These are phyloP conservation scores for Saccharomycopsis synnaedendra DNA, from an alignment of 805 yeast genomes.

Conservation along the genomic window DNA sequence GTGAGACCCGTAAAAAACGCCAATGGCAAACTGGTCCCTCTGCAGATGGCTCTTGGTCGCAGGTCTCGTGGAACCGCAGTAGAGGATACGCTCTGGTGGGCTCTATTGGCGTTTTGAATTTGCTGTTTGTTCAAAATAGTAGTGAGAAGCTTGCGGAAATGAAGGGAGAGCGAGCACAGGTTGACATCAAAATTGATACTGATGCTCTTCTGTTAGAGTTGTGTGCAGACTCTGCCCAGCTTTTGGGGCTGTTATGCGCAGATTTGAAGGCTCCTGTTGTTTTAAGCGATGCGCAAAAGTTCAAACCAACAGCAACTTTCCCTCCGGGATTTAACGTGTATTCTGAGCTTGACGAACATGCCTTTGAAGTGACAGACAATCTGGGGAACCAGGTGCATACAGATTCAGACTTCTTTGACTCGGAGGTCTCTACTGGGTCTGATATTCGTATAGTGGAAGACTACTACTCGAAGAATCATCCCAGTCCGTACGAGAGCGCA, in stretches of 20 bases:
- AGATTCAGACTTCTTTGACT: background rate
- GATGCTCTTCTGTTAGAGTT: conserved; percentile 40
- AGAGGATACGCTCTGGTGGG: conserved; percentile 49
- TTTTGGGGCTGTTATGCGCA: conserved; percentile 52
- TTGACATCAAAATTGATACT: conserved; percentile 36
- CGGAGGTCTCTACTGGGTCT: background rate
- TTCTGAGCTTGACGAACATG: conserved; percentile 27
- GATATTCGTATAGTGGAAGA: conserved; percentile 20
- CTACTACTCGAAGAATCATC: conserved; percentile 12
- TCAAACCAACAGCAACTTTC: conserved; percentile 29
- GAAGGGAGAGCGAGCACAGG: conserved; percentile 12
- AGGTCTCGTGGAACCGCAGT: conserved; percentile 27
- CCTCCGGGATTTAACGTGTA: conserved; percentile 16
- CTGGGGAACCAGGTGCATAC: background rate
- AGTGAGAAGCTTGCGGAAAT: conserved; percentile 9
- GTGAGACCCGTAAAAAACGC: conserved; percentile 16
- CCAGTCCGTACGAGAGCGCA: background rate
- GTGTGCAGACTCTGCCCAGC: conserved; percentile 80
- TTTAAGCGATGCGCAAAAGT: conserved; percentile 50
- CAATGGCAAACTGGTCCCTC: conserved; percentile 4
- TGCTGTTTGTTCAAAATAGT: conserved; percentile 13
- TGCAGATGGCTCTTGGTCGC: conserved; percentile 26
- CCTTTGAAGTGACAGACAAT: conserved; percentile 16
- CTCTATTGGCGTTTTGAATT: conserved; percentile 22
- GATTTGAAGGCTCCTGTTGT: conserved; percentile 63